Conservation (phyloP, 768 basidiomycete species). For the Infundibulicybe gibba region DNA sequence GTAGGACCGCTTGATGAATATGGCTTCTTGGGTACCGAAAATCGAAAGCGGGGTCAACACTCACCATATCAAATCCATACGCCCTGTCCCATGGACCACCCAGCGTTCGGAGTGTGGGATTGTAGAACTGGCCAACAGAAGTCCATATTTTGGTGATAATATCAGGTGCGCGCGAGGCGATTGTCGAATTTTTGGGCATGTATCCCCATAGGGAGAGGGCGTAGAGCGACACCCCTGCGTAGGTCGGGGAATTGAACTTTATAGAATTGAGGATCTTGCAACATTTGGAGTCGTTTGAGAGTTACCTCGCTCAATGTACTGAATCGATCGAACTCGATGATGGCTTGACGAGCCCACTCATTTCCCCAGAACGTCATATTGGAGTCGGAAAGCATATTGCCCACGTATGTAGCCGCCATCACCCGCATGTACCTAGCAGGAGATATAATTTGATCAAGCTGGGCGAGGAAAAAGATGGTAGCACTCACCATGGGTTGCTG, state of each 20-base stretch:
- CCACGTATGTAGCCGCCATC: conserved; percentile 27
- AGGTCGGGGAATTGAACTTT: conserved; percentile 26
- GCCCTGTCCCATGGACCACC: conserved; percentile 25
- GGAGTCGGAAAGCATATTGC: conserved; percentile 20
- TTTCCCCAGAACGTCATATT: conserved; percentile 28
- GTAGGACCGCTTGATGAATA: conserved; percentile 14
- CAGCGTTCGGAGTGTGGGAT: conserved; percentile 21
- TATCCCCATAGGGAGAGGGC: conserved; percentile 26
- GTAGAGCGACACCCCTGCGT: conserved; percentile 23
- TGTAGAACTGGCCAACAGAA: conserved; percentile 17
- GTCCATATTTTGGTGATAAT: conserved; percentile 22
- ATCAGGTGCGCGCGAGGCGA: conserved; percentile 14
- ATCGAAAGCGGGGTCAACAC: background rate
- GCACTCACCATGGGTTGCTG: conserved; percentile 21
- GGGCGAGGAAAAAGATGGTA: background rate
- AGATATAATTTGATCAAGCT: background rate
- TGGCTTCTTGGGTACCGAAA: background rate
- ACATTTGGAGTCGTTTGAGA: background rate
- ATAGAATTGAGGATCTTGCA: background rate
- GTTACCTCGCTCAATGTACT: conserved; percentile 22
- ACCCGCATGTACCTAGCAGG: conserved; percentile 23
- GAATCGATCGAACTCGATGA: conserved; percentile 21
- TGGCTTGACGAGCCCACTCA: conserved; percentile 22
- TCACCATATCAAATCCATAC: conserved; percentile 25
- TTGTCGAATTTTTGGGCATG: conserved; percentile 23